Percentiles rank a stretch among this genome's conserved stretches.
phyloP scores from a whole-genome alignment of 129 eudicot species.

The Saussurea involucrata region DNA sequence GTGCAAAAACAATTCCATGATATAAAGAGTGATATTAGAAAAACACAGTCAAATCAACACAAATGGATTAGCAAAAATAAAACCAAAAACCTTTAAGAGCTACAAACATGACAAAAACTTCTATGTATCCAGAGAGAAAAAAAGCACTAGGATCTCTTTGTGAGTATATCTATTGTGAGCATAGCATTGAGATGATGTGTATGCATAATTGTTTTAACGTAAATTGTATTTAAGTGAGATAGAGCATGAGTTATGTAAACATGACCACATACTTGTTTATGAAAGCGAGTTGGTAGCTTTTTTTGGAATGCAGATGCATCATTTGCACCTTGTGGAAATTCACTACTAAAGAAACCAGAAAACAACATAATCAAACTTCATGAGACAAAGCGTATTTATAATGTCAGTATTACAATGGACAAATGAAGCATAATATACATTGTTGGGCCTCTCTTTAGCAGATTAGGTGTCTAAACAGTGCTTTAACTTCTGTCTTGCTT shows the following conservation, averaged over 20 bases:
- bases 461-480: background rate
- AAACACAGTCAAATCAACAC: no score
- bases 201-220: background rate
- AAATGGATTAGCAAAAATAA: no score
- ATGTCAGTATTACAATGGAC: conserved; percentile 5
- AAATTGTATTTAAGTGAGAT: no score
- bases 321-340: conserved; percentile 90
- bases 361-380: conserved; percentile 9
- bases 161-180: background rate
- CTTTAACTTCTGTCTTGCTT: background rate
- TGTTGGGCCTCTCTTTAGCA: background rate
- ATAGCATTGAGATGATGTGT: background rate
- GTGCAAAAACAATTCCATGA: no score
- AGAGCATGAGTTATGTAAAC: no score
- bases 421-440: background rate
- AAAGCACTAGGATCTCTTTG: background rate
- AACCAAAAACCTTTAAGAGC: no score
- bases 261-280: no score
- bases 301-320: conserved; percentile 87
- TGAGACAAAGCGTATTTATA: background rate
- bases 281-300: conserved; percentile 2
- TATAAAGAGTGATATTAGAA: no score
- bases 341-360: conserved; percentile 52
- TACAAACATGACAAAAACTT: no score
- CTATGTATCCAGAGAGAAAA: no score